Evolutionary conservation across 164 flowering plant genomes (phyloP), one percentile per base, ranked within the genome.

Genomic region (Sextonia rubra): DNA sequence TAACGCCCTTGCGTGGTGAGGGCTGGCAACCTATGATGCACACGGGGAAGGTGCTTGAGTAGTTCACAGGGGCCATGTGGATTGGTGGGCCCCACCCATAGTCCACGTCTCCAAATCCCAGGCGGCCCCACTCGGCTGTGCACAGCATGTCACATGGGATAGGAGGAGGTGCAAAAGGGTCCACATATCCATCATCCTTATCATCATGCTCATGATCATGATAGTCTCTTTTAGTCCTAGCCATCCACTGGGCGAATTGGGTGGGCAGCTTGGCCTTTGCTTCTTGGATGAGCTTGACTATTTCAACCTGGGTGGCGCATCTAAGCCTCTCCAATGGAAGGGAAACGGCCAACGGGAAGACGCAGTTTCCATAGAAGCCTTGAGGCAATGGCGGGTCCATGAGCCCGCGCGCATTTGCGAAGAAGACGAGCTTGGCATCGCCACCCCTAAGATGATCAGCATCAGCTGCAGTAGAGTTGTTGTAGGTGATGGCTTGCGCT

Each of bases 341-440:
- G 1, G 77, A 79, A 12, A 83, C 69, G 7, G 80, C 83, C 71
- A 87, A 93, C 0, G 91, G 91, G 74, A 86, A 87, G 82, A 90
- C 87, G 70, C 90, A 87, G 78, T 90, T 89, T 2, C 93, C 91
- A 63, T 89, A 90, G 78, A 82, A 90, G 17, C 91, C 92, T 52
- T 76, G 11, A 0, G 92, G 90, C 79, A 88, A 20, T 0, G 91
- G 86, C 32, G 90, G 90, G 20, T 84, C 48, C 66, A 83, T 2
- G 47, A 86, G 71, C 3, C 76, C 77, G 12, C 92, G 85, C 22
- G 85, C 80, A 49, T 87, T 90, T 2, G 88, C 90, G 55, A 89
- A 85, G 85, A 89, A 89, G 1, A 85, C 88, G 2, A 90, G 87
- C 70, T 29, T 77, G 29, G 85, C 75, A 48, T 81, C 69, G 0